Base-by-base conservation (phyloP, 768 basidiomycete genomes). In the Suillus fuscotomentosus region DNA sequence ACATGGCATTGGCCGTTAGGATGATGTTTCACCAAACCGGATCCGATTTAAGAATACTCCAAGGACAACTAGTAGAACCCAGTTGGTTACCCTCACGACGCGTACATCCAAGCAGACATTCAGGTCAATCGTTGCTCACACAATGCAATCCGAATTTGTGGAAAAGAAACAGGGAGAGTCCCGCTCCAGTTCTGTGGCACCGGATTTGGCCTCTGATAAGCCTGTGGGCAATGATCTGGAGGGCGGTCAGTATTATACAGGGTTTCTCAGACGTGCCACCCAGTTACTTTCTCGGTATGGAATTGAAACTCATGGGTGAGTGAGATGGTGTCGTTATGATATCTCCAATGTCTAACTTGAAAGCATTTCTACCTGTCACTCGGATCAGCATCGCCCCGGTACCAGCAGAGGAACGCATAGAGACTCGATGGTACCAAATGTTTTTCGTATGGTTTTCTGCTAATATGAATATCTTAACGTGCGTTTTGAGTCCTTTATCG, bases 361-460 rank as follows among this genome's bases (percentile, higher is more conserved):
- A 10, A 59, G 41, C 48, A 60, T 14, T 13, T n/a, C 15, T 15
- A 20, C 24, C 55, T 11, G 45, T 9, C 43, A 45, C 27, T 60
- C 8, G 53, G 11, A 15, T 20, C 43, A 81, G 81, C 5, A 79
- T 83, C 36, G 70, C 76, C 10, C 83, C 83, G 1, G 74, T 82
- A 11, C 75, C 76, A 2, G 67, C 63, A 1, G 73, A 72, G 27
- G 71, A 76, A 61, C 73, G 82, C 39, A 72, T 76, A 24, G 81
- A 83, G 34, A 77, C 74, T 7, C 74, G 76, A 27, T 75, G 81
- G 69, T 81, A 77, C 64, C 81, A 83, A 66, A 74, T 82, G 73
- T 83, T 83, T 67, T 83, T 83, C 68, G 77, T 82, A n/a, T 83
- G 82, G 82, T 80, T 83, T 66, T 81, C 82, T 38, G 73, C 79